Evolutionary conservation across 225 moss, liverwort and hornwort species (phyloP), one percentile per base, ranked within the genome.

Genomic region (Lunularia cruciata): DNA sequence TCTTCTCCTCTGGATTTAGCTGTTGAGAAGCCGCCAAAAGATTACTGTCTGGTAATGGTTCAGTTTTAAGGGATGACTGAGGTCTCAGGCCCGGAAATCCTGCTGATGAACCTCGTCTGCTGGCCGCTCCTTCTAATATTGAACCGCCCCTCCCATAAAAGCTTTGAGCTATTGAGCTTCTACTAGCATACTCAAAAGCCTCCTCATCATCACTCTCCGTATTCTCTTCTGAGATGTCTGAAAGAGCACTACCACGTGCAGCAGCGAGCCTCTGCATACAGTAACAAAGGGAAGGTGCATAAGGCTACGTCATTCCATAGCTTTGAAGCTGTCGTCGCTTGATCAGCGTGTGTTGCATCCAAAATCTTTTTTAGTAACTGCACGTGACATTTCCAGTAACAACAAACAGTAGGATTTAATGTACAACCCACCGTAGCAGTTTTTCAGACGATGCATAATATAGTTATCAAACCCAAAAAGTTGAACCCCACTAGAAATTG

Each of bases 1-100:
- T 83, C 47, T 86, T 86, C 60, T 88, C 91, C 36, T 90, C 89
- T 35, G 85, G 75, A 76, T 86, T 91, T 49, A 95, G 60, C 27
- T 73, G 22, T 6, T 34, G 33, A 48, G 47, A 16, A 6, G 34
- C 30, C 2, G 11, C 71, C 27, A 22, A 60, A 22, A 51, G 32
- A 25, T 18, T 32, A 6, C 33, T 49, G 16, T 57, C 46, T 74
- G 5, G 74, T 30, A 14, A 48, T 40, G 0, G 3, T 30, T 30
- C 46, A 0, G 48, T 26, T 72, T 33, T 32, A 47, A 0, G 67
- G 34, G 53, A 36, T 30, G 53, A 65, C 34, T 25, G 19, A 19
- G 62, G 15, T 62, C 35, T 62, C 12, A 72, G 39, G 25, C 62
- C 62, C 1, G 72, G 38, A 16, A 49, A 61, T 16, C 52, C 62